phyloP scores from a whole-genome alignment of 768 basidiomycete species.

The Pleurotus citrinopileatus region DNA sequence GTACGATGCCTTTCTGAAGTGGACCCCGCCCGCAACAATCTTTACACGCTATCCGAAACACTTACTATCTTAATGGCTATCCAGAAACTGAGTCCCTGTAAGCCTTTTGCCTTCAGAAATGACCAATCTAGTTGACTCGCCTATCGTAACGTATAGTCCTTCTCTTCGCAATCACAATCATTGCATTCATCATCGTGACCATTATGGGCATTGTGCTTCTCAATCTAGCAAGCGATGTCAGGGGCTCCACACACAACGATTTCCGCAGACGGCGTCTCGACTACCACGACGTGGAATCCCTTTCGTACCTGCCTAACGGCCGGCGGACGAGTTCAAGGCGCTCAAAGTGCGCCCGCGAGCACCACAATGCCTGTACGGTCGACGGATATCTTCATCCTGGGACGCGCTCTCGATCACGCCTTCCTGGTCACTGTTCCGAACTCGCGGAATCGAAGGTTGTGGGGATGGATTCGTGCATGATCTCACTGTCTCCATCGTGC shows the following conservation, averaged over 20 bases:
- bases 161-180: conserved; percentile 3
- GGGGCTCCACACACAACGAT: neutral
- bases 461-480: neutral
- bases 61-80: neutral
- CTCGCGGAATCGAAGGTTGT: neutral
- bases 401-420: neutral
- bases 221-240: neutral
- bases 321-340: neutral
- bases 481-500: conserved; percentile 3
- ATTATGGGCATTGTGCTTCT: conserved; percentile 8
- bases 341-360: neutral
- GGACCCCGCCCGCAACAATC: too few relatives aligned
- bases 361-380: neutral
- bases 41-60: too few relatives aligned
- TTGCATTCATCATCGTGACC: conserved; percentile 8
- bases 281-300: conserved; percentile 3
- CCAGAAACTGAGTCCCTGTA: neutral
- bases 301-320: neutral
- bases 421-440: neutral
- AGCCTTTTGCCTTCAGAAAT: conserved; percentile 1
- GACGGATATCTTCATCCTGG: neutral
- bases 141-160: conserved; percentile 4
- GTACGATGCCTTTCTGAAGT: too few relatives aligned
- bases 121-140: neutral
- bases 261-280: neutral